phyloP scores from a whole-genome alignment of 495 filamentous ascomycete genomes.

The Penicillium paxilli region DNA sequence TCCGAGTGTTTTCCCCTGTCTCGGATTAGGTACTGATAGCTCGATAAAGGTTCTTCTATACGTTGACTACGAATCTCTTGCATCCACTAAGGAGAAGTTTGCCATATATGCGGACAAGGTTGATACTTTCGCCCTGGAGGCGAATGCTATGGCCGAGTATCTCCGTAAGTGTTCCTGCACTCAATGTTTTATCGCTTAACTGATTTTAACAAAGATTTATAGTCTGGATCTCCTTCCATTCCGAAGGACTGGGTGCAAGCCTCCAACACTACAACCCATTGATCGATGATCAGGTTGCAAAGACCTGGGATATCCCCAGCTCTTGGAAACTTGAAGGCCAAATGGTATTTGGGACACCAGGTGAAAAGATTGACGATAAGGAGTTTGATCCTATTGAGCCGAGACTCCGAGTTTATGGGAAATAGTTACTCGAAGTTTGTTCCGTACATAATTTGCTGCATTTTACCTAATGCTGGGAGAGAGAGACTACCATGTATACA shows the following conservation, averaged over 20 bases:
- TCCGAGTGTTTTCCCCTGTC: background rate
- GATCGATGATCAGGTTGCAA: background rate
- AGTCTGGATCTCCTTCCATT: background rate
- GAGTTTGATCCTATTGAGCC: background rate
- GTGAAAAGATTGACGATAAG: background rate
- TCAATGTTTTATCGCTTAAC: background rate
- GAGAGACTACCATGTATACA: background rate
- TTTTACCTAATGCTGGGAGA: background rate
- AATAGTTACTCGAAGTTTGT: background rate
- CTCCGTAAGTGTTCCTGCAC: conserved; percentile 27
- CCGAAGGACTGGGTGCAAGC: background rate
- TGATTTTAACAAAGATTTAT: background rate
- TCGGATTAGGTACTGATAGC: background rate
- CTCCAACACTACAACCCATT: background rate
- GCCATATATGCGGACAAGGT: conserved; percentile 41
- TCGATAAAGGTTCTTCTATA: conserved; percentile 45
- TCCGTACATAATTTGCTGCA: background rate
- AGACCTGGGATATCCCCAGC: background rate
- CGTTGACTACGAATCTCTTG: conserved; percentile 42
- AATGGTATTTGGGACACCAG: background rate
- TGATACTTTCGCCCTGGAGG: conserved; percentile 47
- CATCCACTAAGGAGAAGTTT: conserved; percentile 40
- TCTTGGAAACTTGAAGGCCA: background rate
- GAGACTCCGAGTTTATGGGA: background rate
- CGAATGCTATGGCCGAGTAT: conserved; percentile 53